Percentiles rank a stretch among this genome's conserved stretches.
These are phyloP conservation scores for Paramecium primaurelia DNA, from an alignment of 73 alveolate genomes.

Conservation along the genomic window DNA sequence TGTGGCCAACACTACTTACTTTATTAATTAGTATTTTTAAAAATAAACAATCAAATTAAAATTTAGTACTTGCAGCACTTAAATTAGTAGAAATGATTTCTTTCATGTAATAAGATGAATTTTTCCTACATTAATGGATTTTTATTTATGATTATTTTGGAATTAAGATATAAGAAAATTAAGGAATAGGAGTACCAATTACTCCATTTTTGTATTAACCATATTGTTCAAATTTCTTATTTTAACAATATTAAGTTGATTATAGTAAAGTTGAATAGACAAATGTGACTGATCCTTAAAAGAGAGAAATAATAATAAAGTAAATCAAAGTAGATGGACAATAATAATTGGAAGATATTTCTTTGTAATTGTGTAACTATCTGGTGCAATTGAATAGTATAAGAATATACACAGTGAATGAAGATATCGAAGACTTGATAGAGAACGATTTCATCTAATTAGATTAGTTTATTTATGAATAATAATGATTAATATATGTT, in stretches of 20 bases:
- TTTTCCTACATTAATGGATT: constrained; percentile 59
- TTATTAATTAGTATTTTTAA: constrained; percentile 39
- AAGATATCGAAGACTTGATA: constrained; percentile 53
- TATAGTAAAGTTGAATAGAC: neutral
- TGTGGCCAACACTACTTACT: constrained; percentile 59
- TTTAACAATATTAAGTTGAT: constrained; percentile 21
- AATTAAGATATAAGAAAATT: neutral
- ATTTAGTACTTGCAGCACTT: constrained; percentile 49
- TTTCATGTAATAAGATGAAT: constrained; percentile 48
- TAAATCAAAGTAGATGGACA: constrained; percentile 51
- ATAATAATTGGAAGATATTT: constrained; percentile 6
- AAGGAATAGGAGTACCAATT: neutral
- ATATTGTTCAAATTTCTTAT: constrained; percentile 9
- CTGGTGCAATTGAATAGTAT: neutral
- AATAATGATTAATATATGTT: constrained; percentile 15
- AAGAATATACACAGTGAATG: neutral
- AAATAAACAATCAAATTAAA: constrained; percentile 22
- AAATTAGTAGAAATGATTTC: constrained; percentile 60
- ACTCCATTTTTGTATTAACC: constrained; percentile 58
- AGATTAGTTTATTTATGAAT: constrained; percentile 50
- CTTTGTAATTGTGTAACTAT: constrained; percentile 34
- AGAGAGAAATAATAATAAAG: constrained; percentile 52
- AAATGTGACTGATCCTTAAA: neutral
- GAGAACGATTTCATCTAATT: constrained; percentile 61
- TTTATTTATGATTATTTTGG: constrained; percentile 58